Evolutionary conservation across 257 asterid species (phyloP), one percentile per base, ranked within the genome.

Genomic region (Eustoma russellianum): DNA sequence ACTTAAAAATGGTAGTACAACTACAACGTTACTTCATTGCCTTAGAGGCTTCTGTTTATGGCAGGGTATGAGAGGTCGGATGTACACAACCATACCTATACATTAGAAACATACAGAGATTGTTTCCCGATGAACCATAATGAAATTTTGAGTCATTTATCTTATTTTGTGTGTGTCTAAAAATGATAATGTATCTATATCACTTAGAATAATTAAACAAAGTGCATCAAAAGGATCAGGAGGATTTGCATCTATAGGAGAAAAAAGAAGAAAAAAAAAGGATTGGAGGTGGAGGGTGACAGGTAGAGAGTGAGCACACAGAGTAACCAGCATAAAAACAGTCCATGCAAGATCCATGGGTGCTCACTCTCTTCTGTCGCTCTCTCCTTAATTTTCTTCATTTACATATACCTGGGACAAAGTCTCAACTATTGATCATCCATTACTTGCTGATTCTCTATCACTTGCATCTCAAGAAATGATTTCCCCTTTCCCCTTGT

Each of bases 351-450:
- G 75, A 75, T 65, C 75, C 72, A 64, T 75, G 64, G 61, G 85
- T 79, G 85, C 85, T 79, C 85, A 80, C 83, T 80, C 83, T 80
- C 88, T 77, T 77, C 85, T 55, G 67, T 62, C 67, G 49, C 67
- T 49, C 55, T 55, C 18, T 55, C 40, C 64, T 18, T 33, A 33
- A 16, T 17, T 24, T 24, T 24, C 30, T 24, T 24, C 30, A 4
- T 24, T 24, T 1, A 24, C 30, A 24, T 24, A 2, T 24, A 24
- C 30, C 30, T 24, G 30, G 2, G 30, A 24, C 30, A 4, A 24
- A 24, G 30, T 24, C 2, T 24, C 30, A 24, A 24, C 30, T 0
- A 4, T 24, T 24, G 41, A 41, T 51, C 33, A 15, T 15, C 17
- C 17, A 33, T n/a, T 14, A 35, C 11, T 16, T n/a, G n/a, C n/a